These are phyloP conservation scores for Trichosporon ovoides DNA, from an alignment of 1,284 basidiomycete genomes.

Conservation along the genomic window DNA sequence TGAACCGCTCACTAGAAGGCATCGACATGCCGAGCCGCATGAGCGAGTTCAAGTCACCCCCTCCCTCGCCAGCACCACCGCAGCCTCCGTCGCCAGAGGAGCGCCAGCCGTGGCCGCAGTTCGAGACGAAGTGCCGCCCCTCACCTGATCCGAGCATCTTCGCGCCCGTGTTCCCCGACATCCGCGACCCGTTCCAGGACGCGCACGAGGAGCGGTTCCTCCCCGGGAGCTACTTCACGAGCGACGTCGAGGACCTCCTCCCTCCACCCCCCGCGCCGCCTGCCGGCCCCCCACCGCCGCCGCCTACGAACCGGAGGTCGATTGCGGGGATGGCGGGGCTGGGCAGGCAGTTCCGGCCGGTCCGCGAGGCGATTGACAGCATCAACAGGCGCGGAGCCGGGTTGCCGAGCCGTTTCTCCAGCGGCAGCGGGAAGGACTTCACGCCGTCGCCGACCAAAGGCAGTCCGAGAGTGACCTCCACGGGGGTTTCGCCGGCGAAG, in stretches of 20 bases:
- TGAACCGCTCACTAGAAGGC: background rate
- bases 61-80: background rate
- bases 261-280: too few relatives aligned
- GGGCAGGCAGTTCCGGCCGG: background rate
- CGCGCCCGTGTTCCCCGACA: background rate
- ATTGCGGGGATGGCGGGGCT: background rate
- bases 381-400: constrained; percentile 3
- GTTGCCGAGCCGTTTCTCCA: background rate
- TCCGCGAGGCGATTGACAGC: background rate
- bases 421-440: background rate
- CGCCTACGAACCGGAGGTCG: background rate
- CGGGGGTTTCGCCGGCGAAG: background rate
- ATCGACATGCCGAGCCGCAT: background rate
- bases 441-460: background rate
- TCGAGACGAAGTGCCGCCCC: background rate
- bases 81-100: background rate
- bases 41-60: background rate
- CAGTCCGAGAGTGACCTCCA: background rate
- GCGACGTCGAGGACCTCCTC: background rate
- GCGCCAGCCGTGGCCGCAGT: background rate
- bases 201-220: background rate
- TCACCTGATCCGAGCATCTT: background rate
- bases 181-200: background rate
- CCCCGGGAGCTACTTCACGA: background rate
- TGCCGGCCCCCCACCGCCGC: background rate